These are phyloP conservation scores for Brassica cretica DNA, from an alignment of 345 rosid genomes.

Conservation along the genomic window DNA sequence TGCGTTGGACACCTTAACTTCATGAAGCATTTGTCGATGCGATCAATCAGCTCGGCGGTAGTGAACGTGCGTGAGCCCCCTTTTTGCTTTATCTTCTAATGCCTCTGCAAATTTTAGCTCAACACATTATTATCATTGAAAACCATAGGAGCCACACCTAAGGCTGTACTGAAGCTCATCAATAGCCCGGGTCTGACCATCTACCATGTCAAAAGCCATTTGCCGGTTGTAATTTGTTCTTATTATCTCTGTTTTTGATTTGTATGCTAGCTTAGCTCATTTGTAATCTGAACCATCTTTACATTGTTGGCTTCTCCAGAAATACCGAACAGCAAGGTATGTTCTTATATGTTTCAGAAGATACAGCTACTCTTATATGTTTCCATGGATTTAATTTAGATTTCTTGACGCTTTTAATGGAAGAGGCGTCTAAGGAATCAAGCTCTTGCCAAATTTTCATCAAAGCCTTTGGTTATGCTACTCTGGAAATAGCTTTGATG, in stretches of 20 bases:
- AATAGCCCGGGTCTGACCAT: constrained; percentile 77
- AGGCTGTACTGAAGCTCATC: constrained; percentile 83
- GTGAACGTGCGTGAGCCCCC: constrained; percentile 62
- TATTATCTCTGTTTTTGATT: neutral
- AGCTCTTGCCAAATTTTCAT: no score
- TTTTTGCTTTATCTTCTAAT: neutral
- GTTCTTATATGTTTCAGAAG: constrained; percentile 44
- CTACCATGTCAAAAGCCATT: constrained; percentile 97
- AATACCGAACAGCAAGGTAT: constrained; percentile 85
- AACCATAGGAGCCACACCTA: constrained; percentile 87
- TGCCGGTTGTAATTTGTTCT: constrained; percentile 55
- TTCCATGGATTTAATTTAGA: no score
- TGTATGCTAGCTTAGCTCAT: constrained; percentile 8
- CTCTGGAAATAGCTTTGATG: neutral
- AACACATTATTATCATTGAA: constrained; percentile 12
- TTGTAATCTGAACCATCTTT: constrained; percentile 7
- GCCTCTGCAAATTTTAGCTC: constrained; percentile 10
- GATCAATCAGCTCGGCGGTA: constrained; percentile 83
- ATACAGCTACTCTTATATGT: constrained; percentile 32
- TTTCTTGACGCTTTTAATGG: no score
- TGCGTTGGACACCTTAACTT: constrained; percentile 98
- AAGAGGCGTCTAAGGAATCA: no score
- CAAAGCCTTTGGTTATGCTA: neutral
- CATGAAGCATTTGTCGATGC: constrained; percentile 93
- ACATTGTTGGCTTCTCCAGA: constrained; percentile 52